These are phyloP conservation scores for Skeletonema tropicum DNA, from an alignment of 108 stramenopile genomes.

Conservation along the genomic window DNA sequence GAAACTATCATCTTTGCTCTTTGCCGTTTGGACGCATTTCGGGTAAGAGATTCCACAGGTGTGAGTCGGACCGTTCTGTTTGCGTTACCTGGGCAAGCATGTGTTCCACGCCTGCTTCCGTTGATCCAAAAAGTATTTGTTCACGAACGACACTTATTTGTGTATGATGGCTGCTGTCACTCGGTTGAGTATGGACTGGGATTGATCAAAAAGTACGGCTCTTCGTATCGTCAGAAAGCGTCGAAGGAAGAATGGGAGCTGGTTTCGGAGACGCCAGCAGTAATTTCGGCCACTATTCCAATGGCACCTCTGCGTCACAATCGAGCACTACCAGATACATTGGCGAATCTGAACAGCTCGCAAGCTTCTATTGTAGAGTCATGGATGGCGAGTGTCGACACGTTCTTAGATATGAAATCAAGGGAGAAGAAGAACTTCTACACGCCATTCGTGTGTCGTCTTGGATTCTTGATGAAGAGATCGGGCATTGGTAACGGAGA, in stretches of 20 bases:
- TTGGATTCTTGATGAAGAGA: conserved; percentile 60
- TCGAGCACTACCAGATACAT: conserved; percentile 39
- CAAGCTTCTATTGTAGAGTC: conserved; percentile 72
- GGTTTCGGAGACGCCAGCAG: conserved; percentile 32
- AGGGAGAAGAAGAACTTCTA: conserved; percentile 79
- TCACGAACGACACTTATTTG: conserved; percentile 83
- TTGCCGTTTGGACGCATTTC: conserved; percentile 78
- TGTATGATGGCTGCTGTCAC: conserved; percentile 71
- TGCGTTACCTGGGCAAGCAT: conserved; percentile 73
- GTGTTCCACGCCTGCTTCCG: conserved; percentile 62
- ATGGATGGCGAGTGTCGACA: conserved; percentile 83
- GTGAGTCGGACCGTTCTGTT: conserved; percentile 64
- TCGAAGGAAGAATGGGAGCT: conserved; percentile 24
- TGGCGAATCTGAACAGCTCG: conserved; percentile 57
- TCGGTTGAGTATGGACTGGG: conserved; percentile 52
- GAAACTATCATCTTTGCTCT: conserved; percentile 74
- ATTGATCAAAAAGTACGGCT: conserved; percentile 26
- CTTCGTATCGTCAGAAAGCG: conserved; percentile 49
- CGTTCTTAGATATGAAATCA: conserved; percentile 73
- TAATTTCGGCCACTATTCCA: conserved; percentile 28
- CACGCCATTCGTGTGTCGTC: conserved; percentile 75
- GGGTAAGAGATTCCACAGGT: conserved; percentile 52
- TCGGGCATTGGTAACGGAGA: conserved; percentile 53
- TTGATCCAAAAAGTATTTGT: conserved; percentile 75
- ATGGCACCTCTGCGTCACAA: conserved; percentile 42